These are phyloP conservation scores for Candida andamanensis DNA, from an alignment of 805 yeast species.

Conservation along the genomic window DNA sequence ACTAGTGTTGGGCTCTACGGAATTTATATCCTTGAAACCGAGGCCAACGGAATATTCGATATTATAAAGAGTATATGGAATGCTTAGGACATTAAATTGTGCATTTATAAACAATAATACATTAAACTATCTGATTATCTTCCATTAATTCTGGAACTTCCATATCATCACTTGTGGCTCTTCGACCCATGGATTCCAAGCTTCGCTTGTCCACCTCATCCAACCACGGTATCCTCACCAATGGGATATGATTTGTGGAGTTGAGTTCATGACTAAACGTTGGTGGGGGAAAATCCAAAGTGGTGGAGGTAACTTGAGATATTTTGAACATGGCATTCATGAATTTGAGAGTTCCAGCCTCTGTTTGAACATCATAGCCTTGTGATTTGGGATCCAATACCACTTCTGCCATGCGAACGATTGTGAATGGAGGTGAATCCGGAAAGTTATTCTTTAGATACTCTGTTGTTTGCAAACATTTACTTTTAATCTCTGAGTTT, in stretches of 20 bases:
- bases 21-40: conserved; percentile 73
- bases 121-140: too few species aligned
- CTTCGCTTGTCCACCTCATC: conserved; percentile 6
- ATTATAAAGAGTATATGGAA: conserved; percentile 61
- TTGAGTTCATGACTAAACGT: conserved; percentile 3
- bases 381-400: conserved; percentile 34
- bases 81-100: conserved; percentile 24
- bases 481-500: neutral
- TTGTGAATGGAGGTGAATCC: conserved; percentile 42
- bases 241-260: conserved; percentile 10
- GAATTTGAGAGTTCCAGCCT: conserved; percentile 35
- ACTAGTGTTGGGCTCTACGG: conserved; percentile 71
- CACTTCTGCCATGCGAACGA: conserved; percentile 44
- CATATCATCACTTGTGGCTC: conserved; percentile 1
- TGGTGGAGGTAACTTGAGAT: conserved; percentile 24
- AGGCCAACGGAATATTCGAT: conserved; percentile 72
- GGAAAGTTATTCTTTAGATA: conserved; percentile 24
- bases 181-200: too few species aligned
- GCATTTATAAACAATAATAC: neutral
- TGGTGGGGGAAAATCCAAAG: conserved; percentile 20
- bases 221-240: conserved; percentile 28
- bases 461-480: conserved; percentile 23
- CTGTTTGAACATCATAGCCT: conserved; percentile 26
- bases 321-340: conserved; percentile 36
- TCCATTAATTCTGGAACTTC: conserved; percentile 1